Evolutionary conservation across 2,329 filamentous ascomycete species (phyloP).

Genomic region (Pyrenochaeta sp.): DNA sequence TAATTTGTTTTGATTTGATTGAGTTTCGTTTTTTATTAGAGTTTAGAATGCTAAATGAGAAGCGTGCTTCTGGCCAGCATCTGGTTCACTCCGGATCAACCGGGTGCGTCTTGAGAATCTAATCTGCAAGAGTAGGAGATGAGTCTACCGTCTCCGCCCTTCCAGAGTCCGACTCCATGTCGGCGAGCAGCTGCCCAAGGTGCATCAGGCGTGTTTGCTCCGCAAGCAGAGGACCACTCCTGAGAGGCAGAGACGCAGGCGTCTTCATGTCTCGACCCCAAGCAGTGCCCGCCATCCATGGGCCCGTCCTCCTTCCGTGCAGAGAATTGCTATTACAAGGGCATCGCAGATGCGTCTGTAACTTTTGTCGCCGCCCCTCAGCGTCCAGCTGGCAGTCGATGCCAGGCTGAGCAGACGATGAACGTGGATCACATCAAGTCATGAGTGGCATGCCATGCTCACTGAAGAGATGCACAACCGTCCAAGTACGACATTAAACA

Average conservation of each 20-base stretch:
- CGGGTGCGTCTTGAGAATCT: conserved; percentile 45
- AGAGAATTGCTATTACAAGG: conserved; percentile 43
- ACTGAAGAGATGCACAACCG: conserved; percentile 45
- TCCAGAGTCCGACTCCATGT: conserved; percentile 21
- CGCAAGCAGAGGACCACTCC: conserved; percentile 49
- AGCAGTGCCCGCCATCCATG: conserved; percentile 10
- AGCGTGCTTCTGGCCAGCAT: conserved; percentile 60
- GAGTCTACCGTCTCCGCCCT: conserved; percentile 55
- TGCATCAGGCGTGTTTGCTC: conserved; percentile 40
- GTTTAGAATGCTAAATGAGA: conserved; percentile 46
- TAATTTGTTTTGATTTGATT: conserved; percentile 5
- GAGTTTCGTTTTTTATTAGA: conserved; percentile 46
- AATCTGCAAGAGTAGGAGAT: conserved; percentile 63
- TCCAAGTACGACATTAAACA: conserved; percentile 51
- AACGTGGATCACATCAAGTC: conserved; percentile 42
- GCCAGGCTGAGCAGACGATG: conserved; percentile 42
- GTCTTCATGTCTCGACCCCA: conserved; percentile 37
- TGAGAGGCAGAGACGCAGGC: conserved; percentile 39
- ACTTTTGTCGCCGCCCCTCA: conserved; percentile 49
- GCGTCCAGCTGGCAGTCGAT: conserved; percentile 50
- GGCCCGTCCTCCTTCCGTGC: conserved; percentile 25
- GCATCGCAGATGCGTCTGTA: conserved; percentile 50
- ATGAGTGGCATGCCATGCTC: conserved; percentile 49
- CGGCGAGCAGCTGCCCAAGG: conserved; percentile 44
- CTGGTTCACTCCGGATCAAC: conserved; percentile 54